A percentile compares a stretch with the other conserved stretches of the same genome.
Evolutionary conservation across 176 grass and related monocot species (phyloP).

Genomic region (Oryza meyeriana): DNA sequence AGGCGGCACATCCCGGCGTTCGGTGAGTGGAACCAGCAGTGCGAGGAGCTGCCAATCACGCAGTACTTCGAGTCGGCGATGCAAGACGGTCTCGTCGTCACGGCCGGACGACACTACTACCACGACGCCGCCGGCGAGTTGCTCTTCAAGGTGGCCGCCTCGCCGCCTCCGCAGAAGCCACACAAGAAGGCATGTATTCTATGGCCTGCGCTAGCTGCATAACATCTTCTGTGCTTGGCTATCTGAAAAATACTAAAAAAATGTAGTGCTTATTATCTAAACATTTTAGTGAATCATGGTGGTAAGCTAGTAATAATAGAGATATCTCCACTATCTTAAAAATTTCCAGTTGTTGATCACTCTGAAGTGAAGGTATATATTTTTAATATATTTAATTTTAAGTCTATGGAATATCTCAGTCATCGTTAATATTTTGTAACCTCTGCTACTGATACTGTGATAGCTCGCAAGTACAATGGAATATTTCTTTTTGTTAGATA

Average conservation of each 20-base stretch:
- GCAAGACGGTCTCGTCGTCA: slow-evolving; percentile 30
- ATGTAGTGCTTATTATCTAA: not conserved
- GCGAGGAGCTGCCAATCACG: slow-evolving; percentile 42
- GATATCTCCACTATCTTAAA: not conserved
- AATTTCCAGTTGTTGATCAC: not conserved
- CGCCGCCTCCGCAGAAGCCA: slow-evolving; percentile 17
- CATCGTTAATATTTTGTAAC: no score
- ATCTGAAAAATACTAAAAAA: not conserved
- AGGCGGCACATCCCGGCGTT: slow-evolving; percentile 42
- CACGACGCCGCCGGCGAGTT: not conserved
- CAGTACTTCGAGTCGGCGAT: slow-evolving; percentile 42
- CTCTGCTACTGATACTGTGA: no score
- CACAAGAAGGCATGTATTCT: slow-evolving; percentile 15
- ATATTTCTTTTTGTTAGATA: no score
- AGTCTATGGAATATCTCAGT: not conserved
- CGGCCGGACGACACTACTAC: not conserved
- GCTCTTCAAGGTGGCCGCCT: slow-evolving; percentile 20
- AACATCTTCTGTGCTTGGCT: not conserved
- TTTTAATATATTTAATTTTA: not conserved
- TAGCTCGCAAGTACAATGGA: no score
- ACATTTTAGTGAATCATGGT: not conserved
- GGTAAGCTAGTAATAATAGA: not conserved
- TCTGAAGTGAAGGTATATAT: not conserved
- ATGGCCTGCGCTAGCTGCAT: not conserved
- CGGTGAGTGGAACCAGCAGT: slow-evolving; percentile 56